Evolutionary conservation across 805 yeast genomes (phyloP), one percentile per base, ranked within the genome.

Genomic region (Candida anglica): DNA sequence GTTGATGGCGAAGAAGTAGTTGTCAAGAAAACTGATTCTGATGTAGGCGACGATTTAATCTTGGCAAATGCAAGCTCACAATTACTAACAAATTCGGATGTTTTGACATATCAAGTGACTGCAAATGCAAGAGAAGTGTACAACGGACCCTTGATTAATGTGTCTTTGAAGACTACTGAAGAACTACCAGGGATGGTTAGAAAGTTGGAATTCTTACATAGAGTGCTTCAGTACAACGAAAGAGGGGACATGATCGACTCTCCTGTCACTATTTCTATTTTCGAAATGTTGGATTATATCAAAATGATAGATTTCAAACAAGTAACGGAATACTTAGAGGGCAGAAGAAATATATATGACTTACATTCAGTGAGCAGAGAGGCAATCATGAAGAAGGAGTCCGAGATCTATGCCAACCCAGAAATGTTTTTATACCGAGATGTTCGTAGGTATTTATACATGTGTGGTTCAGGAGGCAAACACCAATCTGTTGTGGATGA

Each of bases 151-250:
- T 50, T 75, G 27, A 48, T 64, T 0, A 47, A 52, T 0, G 44
- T 75, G 2, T 63, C 75, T 0, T 54, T 64, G 19, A 39, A 43
- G 0, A 69, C 77, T 2, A 68, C 72, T 60, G 42, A 50, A 11
- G 49, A 55, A 23, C 40, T 73, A 16, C 67, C 74, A 11, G 41
- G 48, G 1, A 57, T 63, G n/a, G 47, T 66, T 6, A 47, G 58
- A 34, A 68, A 68, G 44, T 53, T 77, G 28, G 75, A 74, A 41
- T 33, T 58, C 3, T 43, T 77, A 20, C 78, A 77, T 51, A 51
- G 72, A 34, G 39, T 56, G 4, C 44, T 77, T 5, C 79, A 71
- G 50, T 52, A 56, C 41, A 64, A 60, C 37, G 58, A 52, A 15
- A 39, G 41, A 34, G 61, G 60, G n/a, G 57, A 58, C 32, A 30